Evolutionary conservation across 1,284 basidiomycete species (phyloP), one percentile per base, ranked within the genome.

Genomic region (Marasmius tenuissimus): DNA sequence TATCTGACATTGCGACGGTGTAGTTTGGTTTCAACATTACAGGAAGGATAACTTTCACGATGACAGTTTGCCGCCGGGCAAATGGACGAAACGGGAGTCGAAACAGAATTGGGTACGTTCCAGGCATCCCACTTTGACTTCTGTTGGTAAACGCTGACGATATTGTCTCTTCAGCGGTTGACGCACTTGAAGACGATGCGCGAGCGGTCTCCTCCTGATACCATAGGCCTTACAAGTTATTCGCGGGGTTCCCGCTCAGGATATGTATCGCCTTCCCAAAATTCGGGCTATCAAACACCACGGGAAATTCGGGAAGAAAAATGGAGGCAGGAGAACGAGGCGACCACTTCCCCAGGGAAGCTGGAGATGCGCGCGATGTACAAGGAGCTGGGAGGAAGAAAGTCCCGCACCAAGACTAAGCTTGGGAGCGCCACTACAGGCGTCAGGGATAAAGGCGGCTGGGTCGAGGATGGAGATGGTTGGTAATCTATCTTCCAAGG

Each of bases 11-110:
- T 12, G 33, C 20, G 8, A 39, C 35, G n/a, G 11, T 51, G 20
- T 47, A 96, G 94, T 96, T 3, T 96, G 94, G 94, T 96, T 95
- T 79, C 89, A 93, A 67, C 88, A 92, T 67, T 92, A 91, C 70
- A 78, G 91, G 63, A 90, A 86, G 69, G 91, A 92, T 63, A 88
- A 88, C 69, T 93, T 93, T 69, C 84, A 90, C 57, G 91, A 92
- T 64, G 87, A 86, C 42, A 86, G 83, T 63, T 72, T 93, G 48
- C 91, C 91, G 4, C 81, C 86, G 8, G 91, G 91, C 18, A 93
- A 93, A 72, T 93, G 91, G 91, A 91, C 91, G n/a, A 87, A 88
- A 67, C 81, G 89, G 59, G 91, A 93, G 71, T 93, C 91, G 6
- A 93, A 92, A 71, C 89, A 92, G 74, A 91, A 90, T 68, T 93